Evolutionary conservation across 2,329 filamentous ascomycete genomes (phyloP), one percentile per base, ranked within the genome.

Genomic region (Fusarium sp.): DNA sequence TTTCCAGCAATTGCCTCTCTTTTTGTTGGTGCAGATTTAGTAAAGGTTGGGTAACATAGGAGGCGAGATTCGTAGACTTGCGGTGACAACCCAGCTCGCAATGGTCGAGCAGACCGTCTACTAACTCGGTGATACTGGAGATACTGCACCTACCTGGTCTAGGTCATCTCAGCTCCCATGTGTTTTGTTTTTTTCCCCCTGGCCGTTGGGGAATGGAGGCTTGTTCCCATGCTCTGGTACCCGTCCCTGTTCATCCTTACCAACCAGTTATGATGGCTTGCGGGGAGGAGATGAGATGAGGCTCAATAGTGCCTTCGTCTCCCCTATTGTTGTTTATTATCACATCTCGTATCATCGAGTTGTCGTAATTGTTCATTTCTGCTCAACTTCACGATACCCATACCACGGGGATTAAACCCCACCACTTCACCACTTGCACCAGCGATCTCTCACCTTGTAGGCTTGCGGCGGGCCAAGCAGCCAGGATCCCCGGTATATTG

Each of bases 361-460:
- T 60, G 70, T 77, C 70, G 73, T 77, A 77, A 72, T 76, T 50
- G 62, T 70, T 78, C 77, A 78, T 77, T 78, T 78, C 72, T 77
- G 32, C 50, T 64, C 42, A 65, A 37, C 32, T 49, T 67, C 47
- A 37, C 52, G 44, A 58, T 57, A 52, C 23, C 50, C 71, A 68
- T 70, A 23, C 28, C 21, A 68, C 42, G 49, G 65, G 71, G 67
- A 68, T 72, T 62, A 72, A 75, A 72, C 72, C 70, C 75, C 74
- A 75, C 75, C 63, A 62, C 47, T 53, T 69, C 72, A 67, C 63
- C 60, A 66, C 60, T 66, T 47, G 50, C 53, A 69, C 58, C 60
- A 69, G 57, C 72, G 60, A 77, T 74, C 75, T 75, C 71, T 64
- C 56, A 60, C 69, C 35, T 63, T 63, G 75, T 75, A 71, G 71